These are phyloP conservation scores for Zygosaccharomyces gambellarensis DNA, from an alignment of 805 yeast species.

Conservation along the genomic window DNA sequence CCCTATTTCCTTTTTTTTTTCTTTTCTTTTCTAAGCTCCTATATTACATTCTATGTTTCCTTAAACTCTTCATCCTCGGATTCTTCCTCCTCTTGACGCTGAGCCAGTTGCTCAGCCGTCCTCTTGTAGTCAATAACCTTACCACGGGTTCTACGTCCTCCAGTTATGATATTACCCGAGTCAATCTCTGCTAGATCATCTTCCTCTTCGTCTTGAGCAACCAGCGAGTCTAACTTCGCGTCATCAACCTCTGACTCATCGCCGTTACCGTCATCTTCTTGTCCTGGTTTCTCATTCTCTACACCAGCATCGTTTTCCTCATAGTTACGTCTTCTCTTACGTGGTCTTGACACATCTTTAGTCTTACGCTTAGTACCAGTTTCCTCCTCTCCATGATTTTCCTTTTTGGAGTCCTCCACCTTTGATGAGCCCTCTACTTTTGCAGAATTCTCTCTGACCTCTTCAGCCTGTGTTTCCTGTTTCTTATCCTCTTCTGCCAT, in stretches of 20 bases:
- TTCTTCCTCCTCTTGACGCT: constrained; percentile 44
- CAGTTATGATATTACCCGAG: constrained; percentile 72
- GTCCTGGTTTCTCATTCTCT: constrained; percentile 36
- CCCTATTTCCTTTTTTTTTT: constrained; percentile 1
- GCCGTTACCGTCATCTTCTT: constrained; percentile 35
- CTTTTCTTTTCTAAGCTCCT: constrained; percentile 8
- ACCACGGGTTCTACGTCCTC: constrained; percentile 88
- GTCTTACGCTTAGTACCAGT: constrained; percentile 12
- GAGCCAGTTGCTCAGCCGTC: constrained; percentile 67
- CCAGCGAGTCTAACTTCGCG: constrained; percentile 44
- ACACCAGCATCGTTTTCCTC: constrained; percentile 59
- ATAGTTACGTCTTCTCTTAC: constrained; percentile 45
- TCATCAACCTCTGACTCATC: constrained; percentile 49
- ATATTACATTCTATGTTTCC: constrained; percentile 10
- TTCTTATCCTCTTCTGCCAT: constrained; percentile 11
- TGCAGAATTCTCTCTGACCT: neutral
- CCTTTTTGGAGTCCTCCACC: constrained; percentile 14
- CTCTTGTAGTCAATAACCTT: constrained; percentile 78
- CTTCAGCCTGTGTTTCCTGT: neutral
- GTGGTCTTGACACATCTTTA: neutral
- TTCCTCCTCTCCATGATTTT: constrained; percentile 19
- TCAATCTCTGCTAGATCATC: constrained; percentile 80
- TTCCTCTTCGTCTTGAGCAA: constrained; percentile 58
- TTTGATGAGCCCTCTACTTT: constrained; percentile 16
- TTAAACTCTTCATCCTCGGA: constrained; percentile 39